Evolutionary conservation across 2,329 filamentous ascomycete genomes (phyloP), one percentile per base, ranked within the genome.

Genomic region (Xylaria sp.): DNA sequence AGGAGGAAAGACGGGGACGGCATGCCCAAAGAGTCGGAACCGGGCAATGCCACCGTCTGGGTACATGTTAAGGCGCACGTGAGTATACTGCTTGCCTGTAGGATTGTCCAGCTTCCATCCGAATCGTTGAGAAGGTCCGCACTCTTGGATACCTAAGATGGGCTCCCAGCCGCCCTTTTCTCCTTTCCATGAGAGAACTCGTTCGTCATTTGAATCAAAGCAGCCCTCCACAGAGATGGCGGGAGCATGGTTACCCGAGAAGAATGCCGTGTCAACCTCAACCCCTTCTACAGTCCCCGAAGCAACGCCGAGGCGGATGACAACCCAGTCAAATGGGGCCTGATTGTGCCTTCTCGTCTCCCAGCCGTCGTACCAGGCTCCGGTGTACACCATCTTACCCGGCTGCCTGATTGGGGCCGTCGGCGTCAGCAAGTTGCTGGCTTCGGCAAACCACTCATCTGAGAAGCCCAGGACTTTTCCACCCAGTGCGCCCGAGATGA

Each of bases 41-140:
- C 93, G 84, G 48, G 92, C 92, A 75, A 96, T 95, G 58, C 93
- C 93, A 58, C 93, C 93, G 77, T 96, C 93, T 0, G 93, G 92
- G 78, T 93, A 94, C 93, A 94, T 94, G 79, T 93, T 92, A 64
- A 96, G 83, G 41, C 92, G 84, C 49, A 94, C 91, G 78, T 96
- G 92, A 0, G 92, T 94, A 81, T 92, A 94, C 63, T 89, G 87
- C 80, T 92, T 92, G 41, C 82, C 80, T 0, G 88, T 89, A 23
- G 86, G 85, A 20, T 78, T 77, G 18, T 84, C 81, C 18, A 95
- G 83, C 76, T 88, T 86, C 93, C 92, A 96, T 3, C 85, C 91
- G 75, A 94, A 92, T 68, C 92, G 83, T 79, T 91, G 89, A 61
- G 86, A 90, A 1, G 93, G 92, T 0, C 92, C 92, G 78, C 92